Evolutionary conservation across 2,329 filamentous ascomycete species (phyloP), one percentile per base, ranked within the genome.

Genomic region (Colletotrichum musae): DNA sequence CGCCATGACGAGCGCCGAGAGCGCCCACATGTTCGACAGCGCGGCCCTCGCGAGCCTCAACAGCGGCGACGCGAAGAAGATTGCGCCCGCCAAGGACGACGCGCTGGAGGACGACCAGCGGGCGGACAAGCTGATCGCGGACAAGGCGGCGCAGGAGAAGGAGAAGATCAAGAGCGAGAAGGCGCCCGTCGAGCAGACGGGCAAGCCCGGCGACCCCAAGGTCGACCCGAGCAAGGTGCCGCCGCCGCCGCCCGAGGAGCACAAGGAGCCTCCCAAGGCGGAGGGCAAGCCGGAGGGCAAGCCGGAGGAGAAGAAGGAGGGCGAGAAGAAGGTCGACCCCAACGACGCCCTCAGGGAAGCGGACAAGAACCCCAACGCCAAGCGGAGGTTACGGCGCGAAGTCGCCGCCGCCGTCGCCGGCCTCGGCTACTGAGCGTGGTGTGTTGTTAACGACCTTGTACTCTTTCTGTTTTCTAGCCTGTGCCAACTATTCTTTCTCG

Each of bases 91-190:
- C 4, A 58, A 47, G 32, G 70, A 70, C 18, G 68, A 70, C 9
- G 70, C 53, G 13, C 41, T 70, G 13, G 68, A 71, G 39, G 70
- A 70, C 50, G 70, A 71, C 41, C 58, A 70, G 54, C 52, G 58
- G 32, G 70, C 68, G 26, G 70, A 71, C 15, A 48, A 45, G 50
- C 36, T 62, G 41, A 39, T 36, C 12, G 48, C 52, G 28, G 70
- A 71, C 7, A 70, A 71, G 48, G 36, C 43, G 9, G 51, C 45
- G 6, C 48, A 66, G 45, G 67, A 70, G 24, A 70, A 70, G 39
- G 56, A 67, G 18, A 69, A 28, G 54, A 16, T 56, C 4, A 64
- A 71, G 51, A 50, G 15, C n/a, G 68, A 71, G 60, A 67, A 61
- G 12, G 64, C 64, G 13, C 64, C 58, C 10, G 50, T 68, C 3